Evolutionary conservation across 768 basidiomycete genomes (phyloP).

Genomic region (Dioszegia aurantiaca): DNA sequence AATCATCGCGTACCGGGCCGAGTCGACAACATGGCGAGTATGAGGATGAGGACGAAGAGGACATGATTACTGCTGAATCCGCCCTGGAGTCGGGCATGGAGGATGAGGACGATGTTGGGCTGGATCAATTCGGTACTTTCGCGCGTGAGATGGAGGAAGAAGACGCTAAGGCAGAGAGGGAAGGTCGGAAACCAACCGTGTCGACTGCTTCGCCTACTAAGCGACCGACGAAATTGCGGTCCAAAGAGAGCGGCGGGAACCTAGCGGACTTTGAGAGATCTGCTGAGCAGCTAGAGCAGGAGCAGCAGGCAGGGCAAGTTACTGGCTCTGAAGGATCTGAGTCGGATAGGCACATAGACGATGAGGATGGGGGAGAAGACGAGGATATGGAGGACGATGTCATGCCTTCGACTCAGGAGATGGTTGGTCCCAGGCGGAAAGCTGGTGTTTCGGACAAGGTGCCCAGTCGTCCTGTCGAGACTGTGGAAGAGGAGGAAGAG

Average conservation of each 20-base stretch:
- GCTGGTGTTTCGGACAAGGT: too few relatives aligned
- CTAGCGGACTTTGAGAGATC: too few relatives aligned
- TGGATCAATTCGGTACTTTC: not conserved
- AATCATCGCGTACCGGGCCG: too few relatives aligned
- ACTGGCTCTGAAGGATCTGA: too few relatives aligned
- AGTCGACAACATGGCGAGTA: not conserved
- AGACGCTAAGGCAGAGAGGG: not conserved
- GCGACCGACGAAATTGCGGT: not conserved
- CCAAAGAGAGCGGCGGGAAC: not conserved
- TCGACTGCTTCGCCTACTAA: not conserved
- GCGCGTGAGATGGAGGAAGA: not conserved
- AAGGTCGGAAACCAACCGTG: not conserved
- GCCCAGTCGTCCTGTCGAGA: not conserved
- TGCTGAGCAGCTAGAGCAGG: too few relatives aligned
- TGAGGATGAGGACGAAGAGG: slow-evolving; percentile 13
- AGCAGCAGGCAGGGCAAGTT: too few relatives aligned
- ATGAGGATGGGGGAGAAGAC: too few relatives aligned
- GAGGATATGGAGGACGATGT: too few relatives aligned
- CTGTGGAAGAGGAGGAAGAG: slow-evolving; percentile 14
- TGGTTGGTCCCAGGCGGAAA: too few relatives aligned
- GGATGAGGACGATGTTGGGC: not conserved
- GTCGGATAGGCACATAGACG: too few relatives aligned
- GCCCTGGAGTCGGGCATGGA: slow-evolving; percentile 12
- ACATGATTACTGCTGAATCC: slow-evolving; percentile 14
- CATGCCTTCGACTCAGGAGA: too few relatives aligned